Evolutionary conservation across 2,329 filamentous ascomycete genomes (phyloP), one percentile per base, ranked within the genome.

Genomic region (Penicillium sp.): DNA sequence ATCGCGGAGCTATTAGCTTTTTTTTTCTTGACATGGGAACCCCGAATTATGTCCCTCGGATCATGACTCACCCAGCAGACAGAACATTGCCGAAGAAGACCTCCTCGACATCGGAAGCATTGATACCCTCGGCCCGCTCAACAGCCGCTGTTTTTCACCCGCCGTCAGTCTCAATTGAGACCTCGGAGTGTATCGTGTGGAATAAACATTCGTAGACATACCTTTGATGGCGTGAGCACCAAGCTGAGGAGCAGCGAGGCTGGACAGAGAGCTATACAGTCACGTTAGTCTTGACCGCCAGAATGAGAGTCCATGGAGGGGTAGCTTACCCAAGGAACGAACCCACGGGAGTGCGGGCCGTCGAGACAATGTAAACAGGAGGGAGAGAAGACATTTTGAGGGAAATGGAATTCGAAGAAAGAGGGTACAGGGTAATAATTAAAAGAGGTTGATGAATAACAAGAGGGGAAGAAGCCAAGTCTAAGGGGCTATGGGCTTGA

Each of bases 81-180:
- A 98, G 81, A 59, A 98, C 93, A 77, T 98, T 98, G 72, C 93
- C 93, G 67, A 96, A 94, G 78, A 93, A 94, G 67, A 98, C 89
- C 72, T 98, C 93, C 68, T 98, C 84, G 49, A 98, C 88, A 68
- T 95, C 83, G 64, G 90, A 83, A 47, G 89, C 80, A 75, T 94
- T 90, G 75, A 98, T 83, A 65, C 85, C 81, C 47, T 93, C 84
- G 40, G 86, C 88, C 64, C 89, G 86, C 74, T 90, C 86, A 58
- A 98, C 81, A 53, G 91, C 91, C 66, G 81, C 79, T 82, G 3
- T 32, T 7, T 32, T 32, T 39, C 50, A 46, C 47, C 27, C 4
- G 39, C n/a, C 29, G 4, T 43, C 41, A 55, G 62, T 46, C 55
- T 47, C 39, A 50, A 51, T 28, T 39, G 27, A 26, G 18, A 1